Base-by-base conservation (phyloP, 2,329 filamentous ascomycete species). In the Aureobasidium musti region DNA sequence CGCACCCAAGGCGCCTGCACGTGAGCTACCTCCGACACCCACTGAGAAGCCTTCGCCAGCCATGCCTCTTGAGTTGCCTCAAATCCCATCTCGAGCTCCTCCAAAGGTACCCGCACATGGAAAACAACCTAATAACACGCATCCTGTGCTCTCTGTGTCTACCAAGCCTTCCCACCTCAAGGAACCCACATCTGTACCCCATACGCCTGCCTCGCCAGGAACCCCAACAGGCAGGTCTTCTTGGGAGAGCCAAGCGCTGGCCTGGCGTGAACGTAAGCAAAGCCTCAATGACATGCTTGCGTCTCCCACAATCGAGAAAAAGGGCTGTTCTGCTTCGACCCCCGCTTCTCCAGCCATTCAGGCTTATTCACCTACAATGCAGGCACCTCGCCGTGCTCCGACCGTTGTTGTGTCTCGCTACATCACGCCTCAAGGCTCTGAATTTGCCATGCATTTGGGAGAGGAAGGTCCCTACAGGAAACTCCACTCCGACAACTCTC, bases 361-460 rank as follows among this genome's bases (percentile, higher is more conserved):
- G 11, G 59, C 59, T 14, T 52, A 63, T 30, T 63, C 45, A 7
- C 59, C 59, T 10, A 63, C 45, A 13, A n/a, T 52, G 33, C 59
- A 63, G 13, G 45, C 59, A 28, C 59, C 59, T 41, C 43, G 45
- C 8, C 54, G 69, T 17, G 72, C 73, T 5, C 74, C 75, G 11
- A 68, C 71, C 11, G 75, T 77, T n/a, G 70, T 76, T 1, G 71
- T 77, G 10, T 75, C 74, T 19, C 71, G 74, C 5, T 75, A 76
- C 66, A 72, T 75, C 57, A 77, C 75, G 6, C 69, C 69, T 5
- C 65, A 67, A 35, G 50, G 61, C 19, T 61, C 68, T 17, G 68
- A 69, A 13, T 63, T 66, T 19, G 67, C 65, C 14, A 54, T 63
- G 30, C 68, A 67, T n/a, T 60, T 66, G 19, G 64, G 43, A 17